These are phyloP conservation scores for Saccharomyces hybrid DNA, from an alignment of 1,139 yeast species.

Conservation along the genomic window DNA sequence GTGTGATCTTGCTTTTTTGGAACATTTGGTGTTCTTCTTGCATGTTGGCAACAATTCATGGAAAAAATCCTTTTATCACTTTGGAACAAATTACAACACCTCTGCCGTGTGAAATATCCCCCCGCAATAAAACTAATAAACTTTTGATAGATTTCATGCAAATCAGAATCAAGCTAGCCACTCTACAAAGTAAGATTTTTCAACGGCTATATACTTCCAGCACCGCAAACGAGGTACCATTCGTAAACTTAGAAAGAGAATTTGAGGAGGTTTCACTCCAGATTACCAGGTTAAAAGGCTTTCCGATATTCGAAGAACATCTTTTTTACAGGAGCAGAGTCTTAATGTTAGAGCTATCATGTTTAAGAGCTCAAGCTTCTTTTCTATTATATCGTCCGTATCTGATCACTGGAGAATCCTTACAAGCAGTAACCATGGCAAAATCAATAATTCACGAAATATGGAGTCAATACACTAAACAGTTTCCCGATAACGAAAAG, in stretches of 20 bases:
- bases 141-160: not conserved
- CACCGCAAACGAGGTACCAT: not conserved
- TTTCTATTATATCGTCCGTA: constrained; percentile 5
- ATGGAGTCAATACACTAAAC: constrained; percentile 7
- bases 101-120: not conserved
- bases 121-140: not conserved
- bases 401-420: constrained; percentile 1
- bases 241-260: constrained; percentile 1
- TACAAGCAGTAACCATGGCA: constrained; percentile 6
- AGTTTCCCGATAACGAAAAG: constrained; percentile 2
- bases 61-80: constrained; percentile 4
- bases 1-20: constrained; percentile 5
- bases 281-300: not conserved
- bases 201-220: not conserved
- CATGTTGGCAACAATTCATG: constrained; percentile 6
- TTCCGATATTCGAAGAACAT: constrained; percentile 2
- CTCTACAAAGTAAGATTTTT: not conserved
- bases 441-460: constrained; percentile 4
- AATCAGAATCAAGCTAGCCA: not conserved
- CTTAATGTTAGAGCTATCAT: constrained; percentile 6
- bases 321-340: constrained; percentile 4
- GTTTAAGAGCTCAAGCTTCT: constrained; percentile 5
- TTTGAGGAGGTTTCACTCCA: not conserved
- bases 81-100: not conserved
- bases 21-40: constrained; percentile 7